Evolutionary conservation across 495 filamentous ascomycete genomes (phyloP).

Genomic region (Aspergillus wentii): DNA sequence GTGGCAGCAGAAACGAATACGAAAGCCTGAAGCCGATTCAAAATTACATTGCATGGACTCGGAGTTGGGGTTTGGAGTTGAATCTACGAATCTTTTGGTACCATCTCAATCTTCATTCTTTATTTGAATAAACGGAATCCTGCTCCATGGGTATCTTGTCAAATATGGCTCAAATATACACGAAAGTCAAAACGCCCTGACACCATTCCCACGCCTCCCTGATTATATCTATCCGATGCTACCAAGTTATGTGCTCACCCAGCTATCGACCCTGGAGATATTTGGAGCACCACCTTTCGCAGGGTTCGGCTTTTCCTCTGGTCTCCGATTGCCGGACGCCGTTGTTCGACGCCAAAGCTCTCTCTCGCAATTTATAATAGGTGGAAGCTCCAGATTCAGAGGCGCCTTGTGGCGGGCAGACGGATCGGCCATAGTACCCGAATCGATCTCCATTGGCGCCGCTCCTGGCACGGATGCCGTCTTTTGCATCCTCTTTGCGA

Average conservation of each 20-base stretch:
- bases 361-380: slow-evolving; percentile 45
- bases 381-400: slow-evolving; percentile 36
- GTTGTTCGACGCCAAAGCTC: slow-evolving; percentile 35
- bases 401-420: slow-evolving; percentile 20
- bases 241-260: slow-evolving; percentile 22
- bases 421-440: slow-evolving; percentile 15
- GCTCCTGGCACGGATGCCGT: slow-evolving; percentile 7
- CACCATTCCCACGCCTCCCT: too few species aligned
- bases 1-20: too few species aligned
- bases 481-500: slow-evolving; percentile 32
- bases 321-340: slow-evolving; percentile 16
- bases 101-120: too few species aligned
- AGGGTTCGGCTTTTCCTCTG: slow-evolving; percentile 27
- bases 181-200: slow-evolving; percentile 21
- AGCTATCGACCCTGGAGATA: slow-evolving; percentile 24
- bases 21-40: slow-evolving; percentile 15
- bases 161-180: slow-evolving; percentile 21
- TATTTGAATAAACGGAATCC: slow-evolving; percentile 10
- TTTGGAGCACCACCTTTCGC: slow-evolving; percentile 15
- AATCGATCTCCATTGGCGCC: slow-evolving; percentile 32
- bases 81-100: too few species aligned
- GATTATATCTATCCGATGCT: too few species aligned
- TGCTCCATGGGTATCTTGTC: slow-evolving; percentile 34
- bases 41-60: slow-evolving; percentile 27
- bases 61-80: slow-evolving; percentile 4